These are phyloP conservation scores for Ceratobasidium sp. DNA, from an alignment of 1,284 basidiomycete genomes.

Conservation along the genomic window DNA sequence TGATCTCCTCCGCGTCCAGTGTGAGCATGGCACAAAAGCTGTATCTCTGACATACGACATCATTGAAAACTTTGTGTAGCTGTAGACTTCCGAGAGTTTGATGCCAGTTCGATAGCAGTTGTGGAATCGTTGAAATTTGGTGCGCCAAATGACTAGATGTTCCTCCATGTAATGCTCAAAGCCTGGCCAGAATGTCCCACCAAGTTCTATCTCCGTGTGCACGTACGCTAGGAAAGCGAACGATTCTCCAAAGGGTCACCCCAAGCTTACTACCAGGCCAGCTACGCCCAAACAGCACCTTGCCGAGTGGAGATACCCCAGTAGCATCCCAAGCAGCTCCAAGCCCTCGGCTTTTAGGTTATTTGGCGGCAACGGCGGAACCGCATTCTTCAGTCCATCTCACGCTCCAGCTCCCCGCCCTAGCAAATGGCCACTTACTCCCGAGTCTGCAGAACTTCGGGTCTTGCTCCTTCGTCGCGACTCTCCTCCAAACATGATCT, in stretches of 20 bases:
- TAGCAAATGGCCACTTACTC: conserved; percentile 25
- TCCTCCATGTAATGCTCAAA: background rate
- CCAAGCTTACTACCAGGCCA: background rate
- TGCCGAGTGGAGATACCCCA: background rate
- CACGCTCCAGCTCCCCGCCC: background rate
- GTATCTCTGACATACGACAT: background rate
- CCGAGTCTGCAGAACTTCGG: conserved; percentile 24
- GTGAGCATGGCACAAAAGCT: background rate
- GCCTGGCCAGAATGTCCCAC: conserved; percentile 15
- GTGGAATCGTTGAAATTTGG: background rate
- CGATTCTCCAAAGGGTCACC: background rate
- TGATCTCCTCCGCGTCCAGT: too few species aligned
- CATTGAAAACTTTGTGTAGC: background rate
- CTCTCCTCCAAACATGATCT: conserved; percentile 10
- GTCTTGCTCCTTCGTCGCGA: conserved; percentile 12
- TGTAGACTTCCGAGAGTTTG: background rate
- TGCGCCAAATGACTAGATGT: background rate
- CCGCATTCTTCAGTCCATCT: conserved; percentile 21
- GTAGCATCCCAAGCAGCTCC: conserved; percentile 6
- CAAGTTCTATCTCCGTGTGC: conserved; percentile 16
- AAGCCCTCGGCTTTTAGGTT: background rate
- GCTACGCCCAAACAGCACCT: background rate
- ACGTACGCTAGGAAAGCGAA: conserved; percentile 26
- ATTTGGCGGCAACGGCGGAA: background rate
- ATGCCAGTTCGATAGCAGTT: conserved; percentile 3